Conservation (phyloP, 108 stramenopile species). For the Conticribra weissflogii region DNA sequence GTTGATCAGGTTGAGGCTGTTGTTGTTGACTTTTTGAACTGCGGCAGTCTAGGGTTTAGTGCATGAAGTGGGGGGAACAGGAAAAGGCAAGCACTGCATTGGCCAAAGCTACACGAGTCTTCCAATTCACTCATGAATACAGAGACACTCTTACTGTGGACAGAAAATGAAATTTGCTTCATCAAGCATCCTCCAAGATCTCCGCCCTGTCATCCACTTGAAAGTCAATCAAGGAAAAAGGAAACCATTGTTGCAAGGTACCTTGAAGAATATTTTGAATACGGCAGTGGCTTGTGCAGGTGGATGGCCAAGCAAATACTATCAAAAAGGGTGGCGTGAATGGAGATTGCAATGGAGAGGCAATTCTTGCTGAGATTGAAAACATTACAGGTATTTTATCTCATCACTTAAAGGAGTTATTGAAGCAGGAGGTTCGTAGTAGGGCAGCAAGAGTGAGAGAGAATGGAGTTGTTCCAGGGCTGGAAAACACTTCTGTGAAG, state of each 20-base stretch:
- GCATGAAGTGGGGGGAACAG: conserved; percentile 3
- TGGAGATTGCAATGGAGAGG: not conserved
- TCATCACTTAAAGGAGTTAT: not conserved
- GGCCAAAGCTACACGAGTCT: not conserved
- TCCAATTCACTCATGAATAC: not conserved
- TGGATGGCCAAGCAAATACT: not conserved
- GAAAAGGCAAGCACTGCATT: not conserved
- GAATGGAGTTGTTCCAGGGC: not conserved
- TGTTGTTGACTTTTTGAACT: not conserved
- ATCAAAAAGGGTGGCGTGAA: not conserved
- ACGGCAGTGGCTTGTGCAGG: not conserved
- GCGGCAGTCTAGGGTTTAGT: not conserved
- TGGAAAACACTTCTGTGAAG: not conserved
- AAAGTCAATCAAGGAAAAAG: not conserved
- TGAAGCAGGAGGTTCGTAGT: not conserved
- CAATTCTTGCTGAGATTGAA: not conserved
- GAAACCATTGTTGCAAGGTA: not conserved
- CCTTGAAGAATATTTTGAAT: not conserved
- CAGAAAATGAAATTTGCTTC: not conserved
- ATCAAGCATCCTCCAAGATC: not conserved
- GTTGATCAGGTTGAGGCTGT: not conserved
- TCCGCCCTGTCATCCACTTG: not conserved
- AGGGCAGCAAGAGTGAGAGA: not conserved
- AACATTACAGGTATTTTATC: not conserved
- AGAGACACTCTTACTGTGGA: not conserved